Base-by-base conservation (phyloP, 179 eudicot genomes). In the Heliamphora pulchella region DNA sequence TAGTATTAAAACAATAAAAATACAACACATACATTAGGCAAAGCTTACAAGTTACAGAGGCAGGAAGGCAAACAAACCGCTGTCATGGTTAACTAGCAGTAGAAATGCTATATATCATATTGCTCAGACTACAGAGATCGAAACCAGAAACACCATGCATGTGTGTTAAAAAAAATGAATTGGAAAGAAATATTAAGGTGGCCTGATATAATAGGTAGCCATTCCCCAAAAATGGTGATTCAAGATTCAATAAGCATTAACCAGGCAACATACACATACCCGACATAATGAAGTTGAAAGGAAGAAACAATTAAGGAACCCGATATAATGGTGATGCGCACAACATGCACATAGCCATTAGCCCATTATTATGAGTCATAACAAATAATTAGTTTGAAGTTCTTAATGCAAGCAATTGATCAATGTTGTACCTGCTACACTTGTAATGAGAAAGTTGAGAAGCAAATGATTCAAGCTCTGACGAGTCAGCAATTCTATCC, bases 371-470 rank as follows among this genome's bases (percentile, higher is more conserved):
- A 17, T 1, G 14, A 43, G 13, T 14, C 71, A 67, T 43, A 67
- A 67, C 17, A 14, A 51, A 51, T 5, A 44, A 46, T 46, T 46
- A 17, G 22, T 46, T 46, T 46, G 14, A 70, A 48, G 5, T 31
- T 58, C 41, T 71, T 18, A 41, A 71, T 4, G 43, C 41, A 18
- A 71, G 17, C 20, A 66, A 71, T 58, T 39, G 31, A 71, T 54
- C 22, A 14, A 48, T 57, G 18, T 1, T 22, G 54, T 86, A 96
- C 99, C 99, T 92, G 81, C 97, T 96, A 85, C 85, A 63, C 90
- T 89, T 96, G 91, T 94, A 91, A 20, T 86, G 88, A 80, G 94
- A 91, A 71, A 96, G 89, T 62, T 81, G 94, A 65, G 87, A 79
- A 39, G 86, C 81, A 87, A 86, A 94, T 73, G 87, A 87, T 66